Evolutionary conservation across 1,284 basidiomycete genomes (phyloP).

Genomic region (Marasmius tenuissimus): DNA sequence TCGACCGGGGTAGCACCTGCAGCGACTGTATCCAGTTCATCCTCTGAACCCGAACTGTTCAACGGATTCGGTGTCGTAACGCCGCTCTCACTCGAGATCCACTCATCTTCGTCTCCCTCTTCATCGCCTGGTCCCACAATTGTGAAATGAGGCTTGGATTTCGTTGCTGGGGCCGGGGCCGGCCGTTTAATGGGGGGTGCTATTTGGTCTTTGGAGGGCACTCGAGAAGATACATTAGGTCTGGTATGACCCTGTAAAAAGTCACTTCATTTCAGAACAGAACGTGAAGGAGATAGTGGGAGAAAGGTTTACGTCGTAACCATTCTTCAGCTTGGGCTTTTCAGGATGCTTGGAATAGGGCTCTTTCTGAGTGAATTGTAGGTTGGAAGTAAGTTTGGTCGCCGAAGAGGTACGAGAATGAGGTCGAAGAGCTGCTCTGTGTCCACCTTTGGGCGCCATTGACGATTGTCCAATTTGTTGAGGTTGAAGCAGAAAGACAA

Average conservation of each 20-base stretch:
- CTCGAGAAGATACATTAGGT: slow-evolving; percentile 39
- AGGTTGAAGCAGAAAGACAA: not conserved
- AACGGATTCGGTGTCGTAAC: slow-evolving; percentile 60
- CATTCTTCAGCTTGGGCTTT: slow-evolving; percentile 46
- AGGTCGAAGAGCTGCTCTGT: slow-evolving; percentile 41
- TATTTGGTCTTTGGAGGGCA: slow-evolving; percentile 26
- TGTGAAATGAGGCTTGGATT: slow-evolving; percentile 56
- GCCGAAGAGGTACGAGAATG: slow-evolving; percentile 65
- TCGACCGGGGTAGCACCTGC: slow-evolving; percentile 18
- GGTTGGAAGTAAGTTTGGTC: slow-evolving; percentile 54
- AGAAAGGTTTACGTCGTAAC: slow-evolving; percentile 31
- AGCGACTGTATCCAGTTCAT: slow-evolving; percentile 27
- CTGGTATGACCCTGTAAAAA: slow-evolving; percentile 30
- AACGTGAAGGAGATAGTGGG: slow-evolving; percentile 8
- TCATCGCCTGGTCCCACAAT: slow-evolving; percentile 50
- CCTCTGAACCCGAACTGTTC: slow-evolving; percentile 44
- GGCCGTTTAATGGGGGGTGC: slow-evolving; percentile 11
- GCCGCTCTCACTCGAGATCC: slow-evolving; percentile 75
- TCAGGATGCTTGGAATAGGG: slow-evolving; percentile 43
- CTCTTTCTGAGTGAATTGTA: slow-evolving; percentile 71
- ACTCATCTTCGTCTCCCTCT: slow-evolving; percentile 64
- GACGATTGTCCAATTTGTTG: slow-evolving; percentile 20
- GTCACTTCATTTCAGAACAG: slow-evolving; percentile 15
- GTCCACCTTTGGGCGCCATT: slow-evolving; percentile 4
- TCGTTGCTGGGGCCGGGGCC: slow-evolving; percentile 36